Conservation (phyloP, 768 basidiomycete species). For the Kwoniella europaea region DNA sequence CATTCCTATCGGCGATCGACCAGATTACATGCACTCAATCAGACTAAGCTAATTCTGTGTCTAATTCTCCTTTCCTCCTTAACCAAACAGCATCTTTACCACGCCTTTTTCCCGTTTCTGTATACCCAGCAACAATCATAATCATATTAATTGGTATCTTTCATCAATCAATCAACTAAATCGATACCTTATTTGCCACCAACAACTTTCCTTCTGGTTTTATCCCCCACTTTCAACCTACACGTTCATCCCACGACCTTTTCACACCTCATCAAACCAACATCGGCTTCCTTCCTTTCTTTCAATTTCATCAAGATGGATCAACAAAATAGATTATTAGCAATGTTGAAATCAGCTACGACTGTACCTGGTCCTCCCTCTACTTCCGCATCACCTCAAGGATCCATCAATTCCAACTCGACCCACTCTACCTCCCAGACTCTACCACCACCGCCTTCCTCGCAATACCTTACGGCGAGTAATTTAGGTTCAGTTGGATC, state of each 20-base stretch:
- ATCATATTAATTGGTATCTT: neutral
- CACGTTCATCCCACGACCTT: constrained; percentile 1
- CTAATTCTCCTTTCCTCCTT: neutral
- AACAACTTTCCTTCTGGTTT: neutral
- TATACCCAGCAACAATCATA: neutral
- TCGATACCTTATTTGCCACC: neutral
- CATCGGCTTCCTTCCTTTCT: constrained; percentile 8
- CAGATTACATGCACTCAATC: no score
- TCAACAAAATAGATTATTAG: constrained; percentile 37
- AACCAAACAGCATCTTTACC: neutral
- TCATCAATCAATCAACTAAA: neutral
- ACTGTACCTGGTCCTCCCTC: constrained; percentile 13
- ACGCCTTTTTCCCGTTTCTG: neutral
- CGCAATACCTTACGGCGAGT: neutral
- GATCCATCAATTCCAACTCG: constrained; percentile 2
- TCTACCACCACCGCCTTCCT: neutral
- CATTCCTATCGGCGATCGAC: neutral
- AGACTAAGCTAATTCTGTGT: neutral
- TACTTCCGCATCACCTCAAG: constrained; percentile 14
- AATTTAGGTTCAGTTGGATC: constrained; percentile 5
- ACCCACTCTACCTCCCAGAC: neutral
- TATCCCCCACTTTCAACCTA: neutral
- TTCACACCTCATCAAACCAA: neutral
- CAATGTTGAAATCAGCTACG: constrained; percentile 42
- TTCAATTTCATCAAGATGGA: constrained; percentile 25